These are phyloP conservation scores for Candida vartiovaarae DNA, from an alignment of 805 yeast genomes.

Conservation along the genomic window DNA sequence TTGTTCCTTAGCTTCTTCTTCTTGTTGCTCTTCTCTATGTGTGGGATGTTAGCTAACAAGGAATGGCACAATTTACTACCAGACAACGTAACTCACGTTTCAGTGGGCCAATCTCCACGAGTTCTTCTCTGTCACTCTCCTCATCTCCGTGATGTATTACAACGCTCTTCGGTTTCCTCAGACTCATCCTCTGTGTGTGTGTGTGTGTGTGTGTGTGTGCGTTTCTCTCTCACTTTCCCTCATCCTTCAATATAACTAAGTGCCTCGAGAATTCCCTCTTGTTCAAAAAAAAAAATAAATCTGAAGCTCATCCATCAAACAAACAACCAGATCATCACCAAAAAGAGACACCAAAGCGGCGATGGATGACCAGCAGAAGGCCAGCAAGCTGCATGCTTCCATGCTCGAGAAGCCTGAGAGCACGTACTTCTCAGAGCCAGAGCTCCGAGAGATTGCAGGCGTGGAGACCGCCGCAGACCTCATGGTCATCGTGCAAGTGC, in stretches of 20 bases:
- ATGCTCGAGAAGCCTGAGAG: constrained; percentile 51
- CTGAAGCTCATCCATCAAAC: not conserved
- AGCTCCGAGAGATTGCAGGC: constrained; percentile 47
- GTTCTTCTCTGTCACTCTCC: not conserved
- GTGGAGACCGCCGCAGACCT: constrained; percentile 35
- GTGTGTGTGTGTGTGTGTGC: too few relatives aligned
- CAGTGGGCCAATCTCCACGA: not conserved
- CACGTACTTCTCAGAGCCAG: constrained; percentile 58
- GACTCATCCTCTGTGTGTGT: constrained; percentile 5
- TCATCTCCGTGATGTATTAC: constrained; percentile 9
- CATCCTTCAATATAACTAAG: too few relatives aligned
- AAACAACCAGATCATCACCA: not conserved
- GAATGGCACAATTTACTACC: not conserved
- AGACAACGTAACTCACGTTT: not conserved
- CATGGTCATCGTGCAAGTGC: constrained; percentile 43
- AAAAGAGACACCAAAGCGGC: not conserved
- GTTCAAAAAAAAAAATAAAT: not conserved
- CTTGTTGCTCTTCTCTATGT: constrained; percentile 1
- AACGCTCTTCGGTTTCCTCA: constrained; percentile 15
- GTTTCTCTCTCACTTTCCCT: too few relatives aligned
- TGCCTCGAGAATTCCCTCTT: too few relatives aligned
- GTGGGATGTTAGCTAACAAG: not conserved
- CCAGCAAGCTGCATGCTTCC: constrained; percentile 43
- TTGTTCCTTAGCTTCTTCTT: constrained; percentile 14
- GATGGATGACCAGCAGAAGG: constrained; percentile 4